Conservation (phyloP, 805 yeast genomes). For the Metschnikowia bowlesiae region DNA sequence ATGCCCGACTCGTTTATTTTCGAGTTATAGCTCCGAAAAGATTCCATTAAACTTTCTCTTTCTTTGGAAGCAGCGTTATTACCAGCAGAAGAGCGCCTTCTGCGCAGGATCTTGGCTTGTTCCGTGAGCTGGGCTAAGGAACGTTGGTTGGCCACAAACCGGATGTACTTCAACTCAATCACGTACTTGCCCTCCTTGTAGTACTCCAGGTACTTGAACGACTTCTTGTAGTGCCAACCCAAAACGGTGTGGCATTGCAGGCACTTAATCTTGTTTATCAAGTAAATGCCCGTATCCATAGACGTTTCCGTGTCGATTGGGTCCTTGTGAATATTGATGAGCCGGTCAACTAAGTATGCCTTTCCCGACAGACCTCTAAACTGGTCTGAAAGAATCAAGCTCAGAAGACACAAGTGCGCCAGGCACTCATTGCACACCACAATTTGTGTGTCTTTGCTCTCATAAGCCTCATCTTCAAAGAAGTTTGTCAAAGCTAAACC, state of each 20-base stretch:
- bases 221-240: conserved; percentile 42
- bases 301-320: conserved; percentile 26
- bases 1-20: not conserved
- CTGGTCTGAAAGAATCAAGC: conserved; percentile 33
- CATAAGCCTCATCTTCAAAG: conserved; percentile 35
- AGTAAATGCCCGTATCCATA: conserved; percentile 39
- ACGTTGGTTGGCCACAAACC: conserved; percentile 32
- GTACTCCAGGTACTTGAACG: conserved; percentile 30
- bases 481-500: conserved; percentile 39
- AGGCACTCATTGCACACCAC: conserved; percentile 39
- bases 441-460: conserved; percentile 33
- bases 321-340: conserved; percentile 32
- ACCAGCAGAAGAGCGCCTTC: conserved; percentile 20
- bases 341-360: conserved; percentile 37
- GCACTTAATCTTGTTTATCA: conserved; percentile 34
- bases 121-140: conserved; percentile 30
- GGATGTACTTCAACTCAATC: conserved; percentile 35
- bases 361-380: conserved; percentile 39
- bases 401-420: conserved; percentile 37
- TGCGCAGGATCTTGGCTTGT: conserved; percentile 26
- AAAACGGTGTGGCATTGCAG: conserved; percentile 33
- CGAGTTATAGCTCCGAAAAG: conserved; percentile 10
- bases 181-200: conserved; percentile 45
- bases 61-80: conserved; percentile 4
- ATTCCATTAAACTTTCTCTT: conserved; percentile 3